Evolutionary conservation across 768 basidiomycete species (phyloP).

Genomic region (Cystobasidium tubakii): DNA sequence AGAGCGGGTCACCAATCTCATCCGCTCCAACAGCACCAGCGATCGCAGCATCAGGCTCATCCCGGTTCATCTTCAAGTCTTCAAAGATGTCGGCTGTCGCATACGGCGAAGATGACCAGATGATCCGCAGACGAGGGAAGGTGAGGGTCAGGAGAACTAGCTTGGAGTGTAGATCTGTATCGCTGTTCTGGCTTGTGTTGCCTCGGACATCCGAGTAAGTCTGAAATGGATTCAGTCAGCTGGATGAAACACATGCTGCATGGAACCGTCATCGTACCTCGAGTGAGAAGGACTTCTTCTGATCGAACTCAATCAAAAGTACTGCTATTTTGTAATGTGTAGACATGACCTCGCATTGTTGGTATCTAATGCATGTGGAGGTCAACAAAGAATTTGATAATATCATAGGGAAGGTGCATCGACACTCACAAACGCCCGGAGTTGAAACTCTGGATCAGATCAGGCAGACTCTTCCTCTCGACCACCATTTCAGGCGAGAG

Average conservation of each 20-base stretch:
- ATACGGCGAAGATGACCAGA: constrained; percentile 96
- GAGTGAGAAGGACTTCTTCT: constrained; percentile 88
- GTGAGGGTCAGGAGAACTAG: constrained; percentile 79
- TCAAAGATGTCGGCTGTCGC: constrained; percentile 85
- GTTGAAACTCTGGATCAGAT: constrained; percentile 86
- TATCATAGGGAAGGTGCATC: not conserved
- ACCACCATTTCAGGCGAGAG: constrained; percentile 91
- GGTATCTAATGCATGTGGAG: constrained; percentile 59
- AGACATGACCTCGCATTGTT: constrained; percentile 95
- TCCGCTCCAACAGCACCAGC: constrained; percentile 78
- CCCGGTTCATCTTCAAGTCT: constrained; percentile 72
- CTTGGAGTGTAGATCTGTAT: constrained; percentile 62
- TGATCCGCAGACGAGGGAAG: constrained; percentile 85
- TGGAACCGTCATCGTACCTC: constrained; percentile 53
- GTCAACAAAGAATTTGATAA: not conserved
- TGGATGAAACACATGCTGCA: not conserved
- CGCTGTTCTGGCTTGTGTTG: constrained; percentile 42
- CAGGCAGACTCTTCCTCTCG: constrained; percentile 88
- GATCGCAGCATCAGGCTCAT: constrained; percentile 70
- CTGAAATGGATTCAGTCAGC: constrained; percentile 41
- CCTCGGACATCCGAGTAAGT: constrained; percentile 49
- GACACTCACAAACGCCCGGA: constrained; percentile 78
- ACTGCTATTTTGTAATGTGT: constrained; percentile 90
- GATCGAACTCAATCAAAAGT: constrained; percentile 92
- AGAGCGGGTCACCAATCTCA: constrained; percentile 48